A percentile compares a stretch with the other conserved stretches of the same genome.
These are phyloP conservation scores for Coemansia sp. DNA, from an alignment of 192 early-diverging fungal genomes.

Conservation along the genomic window DNA sequence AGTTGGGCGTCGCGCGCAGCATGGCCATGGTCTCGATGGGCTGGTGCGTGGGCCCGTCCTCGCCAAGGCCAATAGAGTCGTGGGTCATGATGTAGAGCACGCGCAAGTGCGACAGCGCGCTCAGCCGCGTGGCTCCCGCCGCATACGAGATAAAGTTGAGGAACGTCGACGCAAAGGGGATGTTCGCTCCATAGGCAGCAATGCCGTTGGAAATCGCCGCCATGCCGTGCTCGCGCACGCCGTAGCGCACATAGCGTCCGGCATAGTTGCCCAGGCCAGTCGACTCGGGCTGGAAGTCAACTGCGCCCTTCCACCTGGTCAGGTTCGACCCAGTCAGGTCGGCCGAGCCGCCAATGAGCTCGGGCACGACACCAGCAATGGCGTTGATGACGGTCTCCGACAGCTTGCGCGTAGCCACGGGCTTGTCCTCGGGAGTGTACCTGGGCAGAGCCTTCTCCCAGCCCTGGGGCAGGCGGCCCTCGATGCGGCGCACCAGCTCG, in stretches of 20 bases:
- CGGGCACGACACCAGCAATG: slow-evolving; percentile 74
- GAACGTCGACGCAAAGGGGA: slow-evolving; percentile 88
- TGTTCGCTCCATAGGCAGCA: slow-evolving; percentile 77
- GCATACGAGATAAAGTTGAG: slow-evolving; percentile 88
- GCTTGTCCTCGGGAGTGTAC: slow-evolving; percentile 77
- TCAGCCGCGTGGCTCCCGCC: slow-evolving; percentile 82
- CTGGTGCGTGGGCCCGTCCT: slow-evolving; percentile 99
- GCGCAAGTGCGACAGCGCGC: slow-evolving; percentile 83
- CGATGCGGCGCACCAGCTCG: slow-evolving; percentile 75
- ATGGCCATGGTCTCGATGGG: slow-evolving; percentile 92
- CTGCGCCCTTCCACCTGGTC: slow-evolving; percentile 93
- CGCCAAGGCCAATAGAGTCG: slow-evolving; percentile 97
- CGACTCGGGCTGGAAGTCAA: slow-evolving; percentile 82
- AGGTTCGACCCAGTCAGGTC: slow-evolving; percentile 96
- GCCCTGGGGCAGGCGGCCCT: slow-evolving; percentile 67
- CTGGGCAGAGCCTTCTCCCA: slow-evolving; percentile 72
- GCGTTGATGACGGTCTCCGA: slow-evolving; percentile 83
- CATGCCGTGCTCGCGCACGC: slow-evolving; percentile 99
- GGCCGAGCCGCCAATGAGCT: slow-evolving; percentile 92
- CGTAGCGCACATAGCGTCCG: slow-evolving; percentile 90
- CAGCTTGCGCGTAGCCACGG: slow-evolving; percentile 85
- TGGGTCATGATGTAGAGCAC: slow-evolving; percentile 98
- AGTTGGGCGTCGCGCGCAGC: slow-evolving; percentile 88
- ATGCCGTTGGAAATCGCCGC: slow-evolving; percentile 90
- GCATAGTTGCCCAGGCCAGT: slow-evolving; percentile 76